Base-by-base conservation (phyloP, 768 basidiomycete genomes). In the Scleroderma citrinum region DNA sequence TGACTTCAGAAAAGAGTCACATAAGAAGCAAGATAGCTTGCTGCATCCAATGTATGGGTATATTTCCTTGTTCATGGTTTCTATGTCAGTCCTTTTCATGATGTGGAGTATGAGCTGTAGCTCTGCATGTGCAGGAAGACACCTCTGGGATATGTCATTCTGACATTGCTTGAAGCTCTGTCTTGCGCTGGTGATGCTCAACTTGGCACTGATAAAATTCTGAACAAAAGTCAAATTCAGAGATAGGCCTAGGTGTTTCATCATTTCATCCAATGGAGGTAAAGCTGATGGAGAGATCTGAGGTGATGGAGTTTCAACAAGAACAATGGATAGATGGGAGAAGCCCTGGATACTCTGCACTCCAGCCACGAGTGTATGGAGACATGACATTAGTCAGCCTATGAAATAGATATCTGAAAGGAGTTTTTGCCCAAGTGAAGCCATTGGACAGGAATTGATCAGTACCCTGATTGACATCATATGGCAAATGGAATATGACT, bases 31-130 rank as follows among this genome's bases (percentile, higher is more conserved):
- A 11, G 35, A 37, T 19, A 47, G 21, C 14, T 47, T 47, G 36
- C 46, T 47, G 21, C 46, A 47, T 26, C 46, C 46, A 19, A 47
- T 37, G 26, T 47, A 47, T 17, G 46, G 46, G 36, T 37, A 47
- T 13, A 38, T 17, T 16, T 38, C 36, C 24, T 17, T 36, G 4
- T 7, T 26, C 23, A 3, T 26, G 46, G 8, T 24, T 8, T 38
- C 16, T 4, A 13, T 5, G 7, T 5, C 11, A 20, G n/a, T 30
- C n/a, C 36, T 37, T 16, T 29, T 37, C 5, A 35, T 23, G 26
- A 47, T 31, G n/a, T 37, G n/a, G n/a, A 47, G 24, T 23, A 47
- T 19, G 36, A 47, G 35, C 36, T 39, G 46, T n/a, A 47, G 5
- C 19, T 47, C 46, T 5, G 46, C 46, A 17, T 39, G 46, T 8